Conservation (phyloP, 2,329 filamentous ascomycete species). For the Ophiocordyceps camponoti-leonardi region DNA sequence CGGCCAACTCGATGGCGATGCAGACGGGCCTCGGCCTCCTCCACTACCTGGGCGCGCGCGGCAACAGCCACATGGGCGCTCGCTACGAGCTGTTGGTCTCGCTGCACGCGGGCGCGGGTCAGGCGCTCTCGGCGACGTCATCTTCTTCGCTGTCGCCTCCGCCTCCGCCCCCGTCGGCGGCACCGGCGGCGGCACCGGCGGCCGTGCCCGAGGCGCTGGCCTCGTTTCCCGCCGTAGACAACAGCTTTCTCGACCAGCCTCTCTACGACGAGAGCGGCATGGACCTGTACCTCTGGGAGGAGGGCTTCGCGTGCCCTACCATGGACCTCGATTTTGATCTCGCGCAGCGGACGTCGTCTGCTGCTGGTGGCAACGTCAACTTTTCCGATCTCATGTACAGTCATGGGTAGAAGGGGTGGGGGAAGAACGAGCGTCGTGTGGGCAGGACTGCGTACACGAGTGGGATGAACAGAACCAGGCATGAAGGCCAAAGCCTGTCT, state of each 20-base stretch:
- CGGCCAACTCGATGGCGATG: neutral
- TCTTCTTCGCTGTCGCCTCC: constrained; percentile 36
- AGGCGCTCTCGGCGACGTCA: constrained; percentile 33
- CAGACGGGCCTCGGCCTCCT: neutral
- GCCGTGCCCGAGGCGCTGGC: constrained; percentile 2
- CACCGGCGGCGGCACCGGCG: neutral
- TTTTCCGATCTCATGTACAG: constrained; percentile 5
- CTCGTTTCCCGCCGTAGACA: constrained; percentile 12
- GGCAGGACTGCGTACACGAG: too few species aligned
- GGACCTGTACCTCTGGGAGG: constrained; percentile 19
- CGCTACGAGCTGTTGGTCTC: neutral
- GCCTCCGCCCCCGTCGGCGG: constrained; percentile 3
- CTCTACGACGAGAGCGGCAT: constrained; percentile 13
- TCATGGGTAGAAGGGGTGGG: neutral
- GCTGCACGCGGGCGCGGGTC: neutral
- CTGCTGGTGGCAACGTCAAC: neutral
- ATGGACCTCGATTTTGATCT: constrained; percentile 16
- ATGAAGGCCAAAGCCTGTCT: too few species aligned
- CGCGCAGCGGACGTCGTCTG: constrained; percentile 8
- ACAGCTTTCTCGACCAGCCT: constrained; percentile 10
- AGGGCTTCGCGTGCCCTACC: constrained; percentile 18
- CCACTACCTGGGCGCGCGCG: neutral
- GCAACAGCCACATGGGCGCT: neutral
- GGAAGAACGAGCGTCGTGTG: too few species aligned
- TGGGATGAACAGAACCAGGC: too few species aligned